phyloP scores from a whole-genome alignment of 768 basidiomycete species.

The Auricularia sp. region DNA sequence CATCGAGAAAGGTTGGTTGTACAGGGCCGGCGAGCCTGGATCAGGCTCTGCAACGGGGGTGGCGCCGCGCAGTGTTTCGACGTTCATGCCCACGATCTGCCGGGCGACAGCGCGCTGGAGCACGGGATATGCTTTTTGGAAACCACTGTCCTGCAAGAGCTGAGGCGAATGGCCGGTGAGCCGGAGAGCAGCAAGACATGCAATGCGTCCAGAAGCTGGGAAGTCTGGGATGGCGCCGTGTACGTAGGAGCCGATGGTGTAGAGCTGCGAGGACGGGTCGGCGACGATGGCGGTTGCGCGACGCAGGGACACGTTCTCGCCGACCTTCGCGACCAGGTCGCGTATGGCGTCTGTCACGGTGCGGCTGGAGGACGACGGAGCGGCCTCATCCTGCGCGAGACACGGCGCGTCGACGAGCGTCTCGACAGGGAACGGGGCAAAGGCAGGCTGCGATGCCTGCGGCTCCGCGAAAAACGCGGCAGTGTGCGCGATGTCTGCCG shows the following conservation, averaged over 20 bases:
- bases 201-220: constrained; percentile 48
- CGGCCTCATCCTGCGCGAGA: constrained; percentile 32
- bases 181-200: constrained; percentile 45
- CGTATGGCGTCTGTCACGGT: constrained; percentile 58
- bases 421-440: constrained; percentile 44
- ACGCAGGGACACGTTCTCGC: constrained; percentile 67
- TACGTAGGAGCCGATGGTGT: constrained; percentile 38
- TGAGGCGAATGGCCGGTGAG: constrained; percentile 34
- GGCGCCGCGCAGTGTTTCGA: constrained; percentile 35
- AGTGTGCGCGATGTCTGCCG: constrained; percentile 73
- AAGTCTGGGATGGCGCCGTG: constrained; percentile 44
- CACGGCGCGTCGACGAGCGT: constrained; percentile 55
- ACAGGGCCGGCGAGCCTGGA: constrained; percentile 45
- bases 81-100: constrained; percentile 79
- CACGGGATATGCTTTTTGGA: constrained; percentile 45
- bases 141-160: constrained; percentile 37
- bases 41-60: constrained; percentile 17
- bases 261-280: constrained; percentile 35
- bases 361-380: constrained; percentile 24
- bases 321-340: constrained; percentile 62
- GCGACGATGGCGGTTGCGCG: constrained; percentile 41
- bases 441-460: constrained; percentile 10
- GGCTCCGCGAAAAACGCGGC: constrained; percentile 63
- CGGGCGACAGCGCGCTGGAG: constrained; percentile 71
- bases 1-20: constrained; percentile 59